Evolutionary conservation across 164 flowering plant genomes (phyloP), one percentile per base, ranked within the genome.

Genomic region (Sedum album): DNA sequence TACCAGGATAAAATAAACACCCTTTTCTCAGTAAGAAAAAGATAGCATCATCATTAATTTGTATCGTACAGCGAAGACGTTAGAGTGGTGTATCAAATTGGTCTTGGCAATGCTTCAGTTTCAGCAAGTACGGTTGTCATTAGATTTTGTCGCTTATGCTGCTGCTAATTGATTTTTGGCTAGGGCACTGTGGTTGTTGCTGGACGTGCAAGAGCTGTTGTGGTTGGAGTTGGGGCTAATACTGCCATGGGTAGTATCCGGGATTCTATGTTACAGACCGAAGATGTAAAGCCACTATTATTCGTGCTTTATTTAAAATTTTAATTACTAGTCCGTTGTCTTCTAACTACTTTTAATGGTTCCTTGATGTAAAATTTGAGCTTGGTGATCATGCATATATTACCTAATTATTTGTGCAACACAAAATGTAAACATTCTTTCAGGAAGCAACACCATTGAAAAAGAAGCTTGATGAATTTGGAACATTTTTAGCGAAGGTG

Each of bases 171-270:
- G 77, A 28, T 49, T 69, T 65, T 64, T 36, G 78, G 65, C 65
- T 88, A 94, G 98, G 98, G 98, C 68, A 91, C 98, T 41, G 81
- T 86, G 18, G 93, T 91, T 42, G 98, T 89, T 70, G 86, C 95
- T 69, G 98, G 98, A 64, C 80, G 98, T 78, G 98, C 95, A 67
- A 89, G 91, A 79, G 98, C 98, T 68, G 80, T 88, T 76, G 98
- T 94, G 23, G 83, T 86, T 72, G 96, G 97, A 66, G 95, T 94
- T 71, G 98, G 98, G 66, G 76, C 97, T 53, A 89, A 86, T 75
- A 91, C 98, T 73, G 98, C 97, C 65, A 91, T 94, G 98, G 98
- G 98, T 21, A 86, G 86, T 81, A 94, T 94, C 66, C 98, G 93
- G 6, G 98, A 94, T 77, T 91, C 96, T 15, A 91, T 94, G 93